Conservation (phyloP, 768 basidiomycete species). For the Pleurotus salmoneostramineus region DNA sequence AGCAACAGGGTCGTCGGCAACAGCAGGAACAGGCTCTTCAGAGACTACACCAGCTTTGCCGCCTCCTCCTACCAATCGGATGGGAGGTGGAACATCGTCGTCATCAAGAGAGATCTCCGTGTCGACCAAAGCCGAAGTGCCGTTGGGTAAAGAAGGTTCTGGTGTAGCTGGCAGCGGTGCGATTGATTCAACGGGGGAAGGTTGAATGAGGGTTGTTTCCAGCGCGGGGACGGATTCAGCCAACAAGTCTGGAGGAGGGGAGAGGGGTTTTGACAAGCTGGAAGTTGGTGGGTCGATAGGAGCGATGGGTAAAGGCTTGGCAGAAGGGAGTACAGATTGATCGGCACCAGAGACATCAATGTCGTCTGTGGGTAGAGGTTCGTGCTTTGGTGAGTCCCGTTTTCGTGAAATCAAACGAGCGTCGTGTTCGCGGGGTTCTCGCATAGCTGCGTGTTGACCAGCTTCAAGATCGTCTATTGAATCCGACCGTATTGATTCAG, state of each 20-base stretch:
- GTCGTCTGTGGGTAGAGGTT: conserved; percentile 12
- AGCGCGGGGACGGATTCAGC: conserved; percentile 35
- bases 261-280: conserved; percentile 12
- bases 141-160: background rate
- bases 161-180: conserved; percentile 4
- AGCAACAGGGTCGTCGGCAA: conserved; percentile 22
- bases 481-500: conserved; percentile 39
- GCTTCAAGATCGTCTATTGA: conserved; percentile 47
- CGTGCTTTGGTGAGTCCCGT: conserved; percentile 15
- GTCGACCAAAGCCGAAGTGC: background rate
- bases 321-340: conserved; percentile 1
- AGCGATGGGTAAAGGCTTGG: conserved; percentile 12
- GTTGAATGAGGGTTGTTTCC: conserved; percentile 32
- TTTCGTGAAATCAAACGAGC: conserved; percentile 15
- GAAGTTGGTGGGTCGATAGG: conserved; percentile 8
- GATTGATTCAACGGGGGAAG: conserved; percentile 11
- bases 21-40: conserved; percentile 22
- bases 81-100: conserved; percentile 22
- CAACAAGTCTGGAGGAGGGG: conserved; percentile 40
- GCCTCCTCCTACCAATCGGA: conserved; percentile 58
- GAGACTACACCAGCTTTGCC: conserved; percentile 36
- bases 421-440: conserved; percentile 23
- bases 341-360: background rate
- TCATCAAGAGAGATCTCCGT: background rate
- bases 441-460: conserved; percentile 37